phyloP scores from a whole-genome alignment of 768 basidiomycete genomes.

The Auriscalpium vulgare region DNA sequence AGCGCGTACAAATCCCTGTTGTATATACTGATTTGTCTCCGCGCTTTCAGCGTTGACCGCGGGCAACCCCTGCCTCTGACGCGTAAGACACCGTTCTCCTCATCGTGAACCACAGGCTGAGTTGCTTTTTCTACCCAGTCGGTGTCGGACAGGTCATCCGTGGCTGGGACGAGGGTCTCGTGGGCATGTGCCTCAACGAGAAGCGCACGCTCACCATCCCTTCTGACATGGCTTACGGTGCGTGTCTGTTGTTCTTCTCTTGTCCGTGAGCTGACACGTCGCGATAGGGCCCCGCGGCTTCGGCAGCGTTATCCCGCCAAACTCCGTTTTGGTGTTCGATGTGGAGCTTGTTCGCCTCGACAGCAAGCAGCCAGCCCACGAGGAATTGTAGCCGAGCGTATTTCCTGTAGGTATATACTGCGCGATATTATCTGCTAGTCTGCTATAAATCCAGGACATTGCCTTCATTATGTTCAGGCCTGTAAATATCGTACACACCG shows the following conservation, averaged over 20 bases:
- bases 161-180: constrained; percentile 79
- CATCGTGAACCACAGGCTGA: neutral
- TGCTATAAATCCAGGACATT: too few species aligned
- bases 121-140: constrained; percentile 33
- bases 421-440: too few species aligned
- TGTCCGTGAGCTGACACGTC: neutral
- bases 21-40: neutral
- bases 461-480: too few species aligned
- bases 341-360: constrained; percentile 73
- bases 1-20: neutral
- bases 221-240: constrained; percentile 73
- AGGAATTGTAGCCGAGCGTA: constrained; percentile 40
- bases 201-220: constrained; percentile 89
- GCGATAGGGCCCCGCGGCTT: constrained; percentile 62
- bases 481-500: too few species aligned
- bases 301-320: constrained; percentile 68
- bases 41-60: constrained; percentile 52
- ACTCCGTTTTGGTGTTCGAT: constrained; percentile 78
- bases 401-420: too few species aligned
- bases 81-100: constrained; percentile 36
- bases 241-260: constrained; percentile 20
- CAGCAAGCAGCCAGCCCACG: constrained; percentile 28
- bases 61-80: constrained; percentile 68
- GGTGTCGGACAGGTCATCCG: constrained; percentile 76
- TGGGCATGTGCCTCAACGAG: constrained; percentile 82